These are phyloP conservation scores for Fusarium keratoplasticum DNA, from an alignment of 2,329 filamentous ascomycete species.

Conservation along the genomic window DNA sequence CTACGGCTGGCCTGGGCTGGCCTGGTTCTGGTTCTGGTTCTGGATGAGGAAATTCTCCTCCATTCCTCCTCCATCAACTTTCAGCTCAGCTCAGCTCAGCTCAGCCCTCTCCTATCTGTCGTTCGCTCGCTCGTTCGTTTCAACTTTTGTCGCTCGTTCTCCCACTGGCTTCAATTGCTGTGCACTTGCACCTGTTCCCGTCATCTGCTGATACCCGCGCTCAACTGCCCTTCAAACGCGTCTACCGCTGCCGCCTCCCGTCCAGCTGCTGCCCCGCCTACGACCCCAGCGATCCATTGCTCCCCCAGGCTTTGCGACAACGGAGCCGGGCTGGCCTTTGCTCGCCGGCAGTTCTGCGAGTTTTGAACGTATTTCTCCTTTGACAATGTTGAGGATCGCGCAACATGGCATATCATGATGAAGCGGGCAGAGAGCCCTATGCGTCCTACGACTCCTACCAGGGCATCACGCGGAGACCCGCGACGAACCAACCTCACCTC, in stretches of 20 bases:
- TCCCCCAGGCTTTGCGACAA: background rate
- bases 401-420: slow-evolving; percentile 48
- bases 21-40: background rate
- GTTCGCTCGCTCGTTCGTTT: slow-evolving; percentile 1
- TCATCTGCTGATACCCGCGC: slow-evolving; percentile 3
- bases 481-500: slow-evolving; percentile 36
- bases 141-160: slow-evolving; percentile 11
- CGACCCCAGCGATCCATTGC: background rate
- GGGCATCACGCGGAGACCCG: slow-evolving; percentile 13
- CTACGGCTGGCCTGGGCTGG: slow-evolving; percentile 15
- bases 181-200: background rate
- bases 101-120: background rate
- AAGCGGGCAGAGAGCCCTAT: slow-evolving; percentile 46
- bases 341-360: background rate
- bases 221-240: background rate
- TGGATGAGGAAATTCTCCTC: slow-evolving; percentile 9
- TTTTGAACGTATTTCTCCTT: slow-evolving; percentile 1
- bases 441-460: slow-evolving; percentile 34
- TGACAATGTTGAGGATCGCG: slow-evolving; percentile 37
- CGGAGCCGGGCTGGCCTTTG: background rate
- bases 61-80: slow-evolving; percentile 19
- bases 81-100: background rate
- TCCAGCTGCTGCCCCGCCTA: slow-evolving; percentile 23
- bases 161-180: slow-evolving; percentile 1
- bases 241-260: background rate